Evolutionary conservation across 1,284 basidiomycete genomes (phyloP), one percentile per base, ranked within the genome.

Genomic region (Malassezia yamatoensis): DNA sequence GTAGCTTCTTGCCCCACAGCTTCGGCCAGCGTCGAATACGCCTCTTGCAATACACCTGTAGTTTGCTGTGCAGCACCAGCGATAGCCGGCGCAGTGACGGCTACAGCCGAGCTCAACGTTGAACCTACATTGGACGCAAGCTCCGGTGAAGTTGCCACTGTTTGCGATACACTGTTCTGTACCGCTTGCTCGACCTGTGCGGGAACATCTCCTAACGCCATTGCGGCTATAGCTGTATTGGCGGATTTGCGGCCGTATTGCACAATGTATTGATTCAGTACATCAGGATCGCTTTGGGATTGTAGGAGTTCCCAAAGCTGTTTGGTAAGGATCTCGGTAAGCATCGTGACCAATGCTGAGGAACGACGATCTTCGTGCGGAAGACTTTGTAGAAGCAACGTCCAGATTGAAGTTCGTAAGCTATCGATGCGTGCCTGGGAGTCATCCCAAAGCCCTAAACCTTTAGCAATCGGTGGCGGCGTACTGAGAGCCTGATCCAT

Each of bases 261-360:
- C n/a, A 58, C 45, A 41, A 58, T 58, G 35, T 49, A 53, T 21
- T 39, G 40, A 32, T 58, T 58, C 12, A 58, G n/a, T 29, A 53
- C 46, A 34, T 58, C 51, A 2, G 55, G 55, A 15, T 58, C 55
- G 20, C 55, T 58, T 33, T 49, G 43, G 8, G 51, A 9, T 38
- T 51, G 41, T 16, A 58, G 11, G 24, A 24, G 21, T 6, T 33
- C 29, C 55, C 55, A 58, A 16, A 44, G 15, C 37, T 58, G 50
- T 51, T 53, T 58, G 10, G 55, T 33, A 8, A 49, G 10, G 1
- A 58, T 9, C 21, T 58, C 55, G 18, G 51, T 47, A 11, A 58
- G 55, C 35, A 58, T 24, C 37, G 20, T 21, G n/a, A 49, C 34
- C 5, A 58, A 32, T 32, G 44, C 39, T 2, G 50, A 42, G 24